Conservation (phyloP, 2,329 filamentous ascomycete genomes). For the Rutstroemia sydowiana region DNA sequence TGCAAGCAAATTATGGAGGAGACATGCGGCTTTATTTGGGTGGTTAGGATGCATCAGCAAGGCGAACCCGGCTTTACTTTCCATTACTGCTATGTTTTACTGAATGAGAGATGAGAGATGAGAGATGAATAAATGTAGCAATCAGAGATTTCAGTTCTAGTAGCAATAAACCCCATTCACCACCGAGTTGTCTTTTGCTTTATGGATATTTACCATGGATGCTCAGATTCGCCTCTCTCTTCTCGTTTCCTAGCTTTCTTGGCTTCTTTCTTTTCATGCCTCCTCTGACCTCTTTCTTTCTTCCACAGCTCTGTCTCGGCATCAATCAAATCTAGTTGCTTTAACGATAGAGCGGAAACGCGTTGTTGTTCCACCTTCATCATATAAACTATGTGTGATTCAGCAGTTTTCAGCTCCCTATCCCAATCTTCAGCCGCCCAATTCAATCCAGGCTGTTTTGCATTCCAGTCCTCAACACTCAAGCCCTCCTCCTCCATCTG, state of each 20-base stretch:
- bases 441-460: constrained; percentile 6
- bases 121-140: constrained; percentile 6
- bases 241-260: constrained; percentile 8
- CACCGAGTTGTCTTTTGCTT: not conserved
- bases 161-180: not conserved
- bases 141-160: constrained; percentile 3
- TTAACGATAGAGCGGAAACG: constrained; percentile 32
- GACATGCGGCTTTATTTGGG: constrained; percentile 11
- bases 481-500: constrained; percentile 8
- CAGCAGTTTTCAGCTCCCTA: not conserved
- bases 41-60: constrained; percentile 29
- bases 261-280: constrained; percentile 12
- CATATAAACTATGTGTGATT: constrained; percentile 18
- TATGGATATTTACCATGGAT: not conserved
- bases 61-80: constrained; percentile 25
- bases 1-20: not conserved
- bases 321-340: constrained; percentile 34
- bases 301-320: constrained; percentile 38
- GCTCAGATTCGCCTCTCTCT: not conserved
- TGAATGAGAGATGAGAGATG: constrained; percentile 15
- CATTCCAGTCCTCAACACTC: not conserved
- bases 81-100: constrained; percentile 15
- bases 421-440: constrained; percentile 9
- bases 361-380: constrained; percentile 25
- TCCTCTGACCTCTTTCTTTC: constrained; percentile 26